Evolutionary conservation across 495 filamentous ascomycete genomes (phyloP).

Genomic region (Podospora pseudocomata): DNA sequence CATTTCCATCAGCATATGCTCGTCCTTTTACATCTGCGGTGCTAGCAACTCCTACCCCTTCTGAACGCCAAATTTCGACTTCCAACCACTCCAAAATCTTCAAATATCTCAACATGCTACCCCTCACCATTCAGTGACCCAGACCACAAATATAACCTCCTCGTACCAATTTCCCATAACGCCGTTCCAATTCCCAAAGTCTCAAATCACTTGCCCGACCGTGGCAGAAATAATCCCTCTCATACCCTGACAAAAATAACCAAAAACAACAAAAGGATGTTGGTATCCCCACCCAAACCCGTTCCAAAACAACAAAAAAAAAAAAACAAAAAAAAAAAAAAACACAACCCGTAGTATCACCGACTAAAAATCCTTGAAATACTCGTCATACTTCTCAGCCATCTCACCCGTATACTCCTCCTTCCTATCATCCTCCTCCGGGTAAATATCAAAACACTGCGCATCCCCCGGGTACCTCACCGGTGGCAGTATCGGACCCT

Average conservation of each 20-base stretch:
- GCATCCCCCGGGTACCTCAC: constrained; percentile 78
- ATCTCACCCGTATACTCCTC: constrained; percentile 71
- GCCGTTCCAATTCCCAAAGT: neutral
- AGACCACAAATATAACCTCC: no score
- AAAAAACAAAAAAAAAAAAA: neutral
- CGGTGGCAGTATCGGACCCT: constrained; percentile 83
- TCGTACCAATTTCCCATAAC: neutral
- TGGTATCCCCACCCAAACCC: neutral
- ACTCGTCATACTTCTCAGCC: constrained; percentile 66
- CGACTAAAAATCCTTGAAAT: constrained; percentile 72
- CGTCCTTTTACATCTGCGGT: no score
- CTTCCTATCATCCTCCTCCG: constrained; percentile 49
- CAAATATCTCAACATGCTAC: no score
- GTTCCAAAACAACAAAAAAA: neutral
- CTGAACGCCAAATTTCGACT: no score
- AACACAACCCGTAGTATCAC: neutral
- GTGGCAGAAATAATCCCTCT: neutral
- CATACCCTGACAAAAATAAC: neutral
- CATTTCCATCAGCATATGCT: no score
- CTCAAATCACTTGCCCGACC: neutral
- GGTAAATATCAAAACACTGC: constrained; percentile 88
- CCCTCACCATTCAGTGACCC: no score
- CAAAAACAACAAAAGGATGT: neutral
- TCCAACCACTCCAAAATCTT: no score
- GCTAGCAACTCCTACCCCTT: no score